Percentiles rank a stretch among this genome's conserved stretches.
Conservation (phyloP, 2,329 filamentous ascomycete genomes). For the Trichoderma guizhouense region DNA sequence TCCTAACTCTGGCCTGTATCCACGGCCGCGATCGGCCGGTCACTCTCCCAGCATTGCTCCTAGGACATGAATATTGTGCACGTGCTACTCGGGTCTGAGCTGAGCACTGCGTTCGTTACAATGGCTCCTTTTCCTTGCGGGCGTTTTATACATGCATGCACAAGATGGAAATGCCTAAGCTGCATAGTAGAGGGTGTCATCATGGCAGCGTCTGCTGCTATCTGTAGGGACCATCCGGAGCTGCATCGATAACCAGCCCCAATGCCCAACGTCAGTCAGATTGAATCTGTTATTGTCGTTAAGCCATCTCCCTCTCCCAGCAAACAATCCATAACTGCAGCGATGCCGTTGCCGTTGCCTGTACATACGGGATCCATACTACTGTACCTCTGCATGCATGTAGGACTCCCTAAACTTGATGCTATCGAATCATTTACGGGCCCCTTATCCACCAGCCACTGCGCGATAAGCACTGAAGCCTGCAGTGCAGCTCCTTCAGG, state of each 20-base stretch:
- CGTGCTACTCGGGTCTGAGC: not conserved
- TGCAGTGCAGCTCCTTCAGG: not conserved
- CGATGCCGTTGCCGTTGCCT: not conserved
- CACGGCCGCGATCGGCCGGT: constrained; percentile 2
- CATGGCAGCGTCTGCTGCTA: not conserved
- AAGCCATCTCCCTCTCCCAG: not conserved
- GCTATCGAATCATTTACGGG: not conserved
- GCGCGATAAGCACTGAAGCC: constrained; percentile 7
- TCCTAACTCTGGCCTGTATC: not conserved
- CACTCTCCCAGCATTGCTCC: not conserved
- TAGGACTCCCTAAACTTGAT: not conserved
- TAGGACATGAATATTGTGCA: not conserved
- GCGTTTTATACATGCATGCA: not conserved
- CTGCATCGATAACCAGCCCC: not conserved
- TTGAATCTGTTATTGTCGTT: not conserved
- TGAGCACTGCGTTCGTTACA: not conserved
- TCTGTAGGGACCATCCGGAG: not conserved
- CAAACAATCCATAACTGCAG: not conserved
- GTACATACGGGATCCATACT: not conserved
- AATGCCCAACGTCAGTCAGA: not conserved
- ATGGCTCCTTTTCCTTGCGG: not conserved
- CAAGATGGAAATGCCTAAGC: not conserved
- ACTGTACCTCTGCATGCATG: not conserved
- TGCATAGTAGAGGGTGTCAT: not conserved
- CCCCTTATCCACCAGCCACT: not conserved